A percentile compares a stretch with the other conserved stretches of the same genome.
These are phyloP conservation scores for Lycium barbarum DNA, from an alignment of 257 asterid species.

Conservation along the genomic window DNA sequence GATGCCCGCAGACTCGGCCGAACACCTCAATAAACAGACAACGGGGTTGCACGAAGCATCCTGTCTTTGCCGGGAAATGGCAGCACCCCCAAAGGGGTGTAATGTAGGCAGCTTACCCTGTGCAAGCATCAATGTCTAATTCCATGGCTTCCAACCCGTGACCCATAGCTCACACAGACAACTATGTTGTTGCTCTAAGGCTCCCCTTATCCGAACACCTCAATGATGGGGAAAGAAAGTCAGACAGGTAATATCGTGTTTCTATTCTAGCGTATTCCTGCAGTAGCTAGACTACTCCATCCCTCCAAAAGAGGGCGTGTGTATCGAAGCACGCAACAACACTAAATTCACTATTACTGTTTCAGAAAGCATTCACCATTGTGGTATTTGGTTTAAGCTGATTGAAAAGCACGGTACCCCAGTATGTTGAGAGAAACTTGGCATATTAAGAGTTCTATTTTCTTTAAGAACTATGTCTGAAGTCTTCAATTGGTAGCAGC, in stretches of 20 bases:
- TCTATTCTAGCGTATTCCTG: neutral
- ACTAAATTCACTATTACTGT: neutral
- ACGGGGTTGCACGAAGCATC: neutral
- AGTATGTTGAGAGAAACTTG: neutral
- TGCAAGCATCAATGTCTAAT: neutral
- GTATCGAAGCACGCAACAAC: neutral
- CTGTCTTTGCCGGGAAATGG: neutral
- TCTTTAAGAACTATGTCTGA: neutral
- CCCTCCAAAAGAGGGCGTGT: neutral
- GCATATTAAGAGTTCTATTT: neutral
- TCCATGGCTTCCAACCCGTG: neutral
- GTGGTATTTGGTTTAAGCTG: neutral
- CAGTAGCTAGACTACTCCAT: neutral
- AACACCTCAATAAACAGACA: neutral
- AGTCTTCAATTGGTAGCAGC: neutral
- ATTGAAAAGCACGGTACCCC: neutral
- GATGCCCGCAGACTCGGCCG: neutral
- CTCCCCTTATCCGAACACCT: neutral
- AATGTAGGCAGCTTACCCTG: neutral
- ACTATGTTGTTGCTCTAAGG: neutral
- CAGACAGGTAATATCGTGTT: neutral
- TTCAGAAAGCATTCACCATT: neutral
- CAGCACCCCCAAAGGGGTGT: neutral
- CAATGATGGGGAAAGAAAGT: neutral
- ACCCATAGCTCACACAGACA: neutral